Evolutionary conservation across 2,329 filamentous ascomycete species (phyloP).

Genomic region (Colletotrichum karsti): DNA sequence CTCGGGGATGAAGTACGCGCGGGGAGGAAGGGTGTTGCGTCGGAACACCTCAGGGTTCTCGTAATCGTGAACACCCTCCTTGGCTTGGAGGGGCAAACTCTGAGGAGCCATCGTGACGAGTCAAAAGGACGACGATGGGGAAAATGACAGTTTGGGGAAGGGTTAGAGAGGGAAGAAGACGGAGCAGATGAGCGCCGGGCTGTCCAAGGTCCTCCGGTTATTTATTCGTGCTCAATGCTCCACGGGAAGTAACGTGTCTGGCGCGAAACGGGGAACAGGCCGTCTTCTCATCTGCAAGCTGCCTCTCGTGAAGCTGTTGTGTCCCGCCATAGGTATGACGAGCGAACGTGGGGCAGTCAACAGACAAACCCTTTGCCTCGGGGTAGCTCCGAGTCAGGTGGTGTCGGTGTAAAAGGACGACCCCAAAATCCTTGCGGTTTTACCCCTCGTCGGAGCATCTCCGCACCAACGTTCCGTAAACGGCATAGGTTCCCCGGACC

Average conservation of each 20-base stretch:
- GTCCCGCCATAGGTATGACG: slow-evolving; percentile 25
- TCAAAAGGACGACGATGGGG: not conserved
- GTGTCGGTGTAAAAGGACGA: slow-evolving; percentile 6
- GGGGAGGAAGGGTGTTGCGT: slow-evolving; percentile 60
- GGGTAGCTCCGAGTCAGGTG: slow-evolving; percentile 27
- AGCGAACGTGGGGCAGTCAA: slow-evolving; percentile 13
- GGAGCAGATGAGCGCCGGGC: not conserved
- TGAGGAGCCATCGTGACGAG: slow-evolving; percentile 30
- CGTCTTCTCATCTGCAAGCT: slow-evolving; percentile 1
- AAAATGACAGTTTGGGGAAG: not conserved
- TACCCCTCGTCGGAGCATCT: slow-evolving; percentile 6
- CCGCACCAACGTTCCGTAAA: not conserved
- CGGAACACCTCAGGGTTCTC: slow-evolving; percentile 60
- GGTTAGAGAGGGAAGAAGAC: not conserved
- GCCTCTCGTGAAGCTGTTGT: slow-evolving; percentile 18
- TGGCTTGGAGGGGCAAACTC: slow-evolving; percentile 44
- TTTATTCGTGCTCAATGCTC: slow-evolving; percentile 22
- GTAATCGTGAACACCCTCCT: slow-evolving; percentile 53
- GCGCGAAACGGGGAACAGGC: slow-evolving; percentile 3
- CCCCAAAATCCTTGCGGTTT: slow-evolving; percentile 3
- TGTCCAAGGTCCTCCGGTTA: slow-evolving; percentile 1
- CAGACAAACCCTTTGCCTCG: not conserved
- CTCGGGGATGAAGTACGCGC: slow-evolving; percentile 61
- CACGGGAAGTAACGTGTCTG: slow-evolving; percentile 11
- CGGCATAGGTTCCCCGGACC: slow-evolving; percentile 5